Percentiles rank a stretch among this genome's conserved stretches.
Evolutionary conservation across 1,139 yeast genomes (phyloP).

Genomic region (Yamadazyma atmosphaerica): DNA sequence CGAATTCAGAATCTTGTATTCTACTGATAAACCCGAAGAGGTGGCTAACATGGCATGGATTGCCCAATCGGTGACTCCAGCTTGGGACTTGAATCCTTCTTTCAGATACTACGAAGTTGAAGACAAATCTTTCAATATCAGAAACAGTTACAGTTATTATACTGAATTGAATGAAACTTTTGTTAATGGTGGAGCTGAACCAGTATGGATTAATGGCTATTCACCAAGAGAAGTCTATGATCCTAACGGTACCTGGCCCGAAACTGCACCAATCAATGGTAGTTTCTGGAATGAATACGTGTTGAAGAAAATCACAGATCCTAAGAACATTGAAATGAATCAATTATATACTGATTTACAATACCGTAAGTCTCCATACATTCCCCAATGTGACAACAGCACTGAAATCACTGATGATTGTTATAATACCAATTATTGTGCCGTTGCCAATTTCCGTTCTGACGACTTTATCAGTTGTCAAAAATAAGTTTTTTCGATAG

Average conservation of each 20-base stretch:
- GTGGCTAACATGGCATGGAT: constrained; percentile 64
- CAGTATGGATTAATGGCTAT: constrained; percentile 56
- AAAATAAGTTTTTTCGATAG: too few species aligned
- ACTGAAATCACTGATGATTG: constrained; percentile 33
- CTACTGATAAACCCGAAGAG: constrained; percentile 33
- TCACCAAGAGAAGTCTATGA: constrained; percentile 53
- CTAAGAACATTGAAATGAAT: constrained; percentile 4
- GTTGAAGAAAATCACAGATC: constrained; percentile 24
- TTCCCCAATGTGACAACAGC: constrained; percentile 45
- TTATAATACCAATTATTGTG: constrained; percentile 44
- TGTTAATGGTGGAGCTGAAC: constrained; percentile 48
- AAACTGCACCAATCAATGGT: constrained; percentile 52
- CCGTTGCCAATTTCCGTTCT: constrained; percentile 18
- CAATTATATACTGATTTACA: constrained; percentile 41
- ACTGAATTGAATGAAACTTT: constrained; percentile 54
- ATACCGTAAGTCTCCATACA: constrained; percentile 54
- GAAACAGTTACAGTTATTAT: constrained; percentile 60
- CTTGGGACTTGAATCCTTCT: constrained; percentile 58
- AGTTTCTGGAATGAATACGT: constrained; percentile 55
- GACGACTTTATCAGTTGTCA: constrained; percentile 12
- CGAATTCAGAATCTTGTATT: constrained; percentile 62
- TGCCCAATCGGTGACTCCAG: constrained; percentile 68
- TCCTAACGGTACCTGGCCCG: constrained; percentile 50
- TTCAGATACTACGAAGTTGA: constrained; percentile 76
- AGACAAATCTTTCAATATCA: constrained; percentile 57